Evolutionary conservation across 257 asterid genomes (phyloP), one percentile per base, ranked within the genome.

Genomic region (Salvia miltiorrhiza): DNA sequence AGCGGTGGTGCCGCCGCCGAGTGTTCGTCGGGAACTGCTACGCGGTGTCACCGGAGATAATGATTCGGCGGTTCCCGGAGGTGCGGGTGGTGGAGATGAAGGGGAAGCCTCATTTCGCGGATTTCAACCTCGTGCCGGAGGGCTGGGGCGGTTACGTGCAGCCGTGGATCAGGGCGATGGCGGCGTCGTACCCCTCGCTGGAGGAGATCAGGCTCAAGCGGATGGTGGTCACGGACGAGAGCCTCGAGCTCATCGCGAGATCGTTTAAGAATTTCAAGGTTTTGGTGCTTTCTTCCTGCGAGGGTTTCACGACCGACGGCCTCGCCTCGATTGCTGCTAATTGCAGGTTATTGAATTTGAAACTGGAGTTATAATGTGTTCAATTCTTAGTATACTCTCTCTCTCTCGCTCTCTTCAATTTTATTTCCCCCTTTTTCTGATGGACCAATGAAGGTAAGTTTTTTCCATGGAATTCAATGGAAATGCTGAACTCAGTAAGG

Each of bases 101-200:
- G 69, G 97, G 97, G 30, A 90, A 93, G 83, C 99, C 99, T 30
- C 99, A 90, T 84, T 93, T 90, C 48, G 99, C 97, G 0, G 96
- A 90, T 75, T 90, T 90, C 68, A 88, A 87, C 83, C 83, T 93
- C 47, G 96, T 93, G 44, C 98, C 98, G 23, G 94, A 87, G 13
- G 97, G 94, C 0, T 93, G 98, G 98, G 98, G 97, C 28, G 99
- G 82, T 0, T 83, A 79, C 19, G 88, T 88, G 13, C 63, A 76
- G 19, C 99, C 97, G 1, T 93, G 99, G 99, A 70, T 90, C 69
- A 69, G 70, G 50, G 85, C 90, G 58, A 90, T 90, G 94, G 70
- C 93, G 32, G 77, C 9, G 67, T 82, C 94, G 11, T 89, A 86
- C 64, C 93, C 96, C 8, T 72, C 57, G 66, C 87, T 92, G 4